A percentile compares a stretch with the other conserved stretches of the same genome.
Evolutionary conservation across 495 filamentous ascomycete genomes (phyloP).

Genomic region (Chaetomium tenue): DNA sequence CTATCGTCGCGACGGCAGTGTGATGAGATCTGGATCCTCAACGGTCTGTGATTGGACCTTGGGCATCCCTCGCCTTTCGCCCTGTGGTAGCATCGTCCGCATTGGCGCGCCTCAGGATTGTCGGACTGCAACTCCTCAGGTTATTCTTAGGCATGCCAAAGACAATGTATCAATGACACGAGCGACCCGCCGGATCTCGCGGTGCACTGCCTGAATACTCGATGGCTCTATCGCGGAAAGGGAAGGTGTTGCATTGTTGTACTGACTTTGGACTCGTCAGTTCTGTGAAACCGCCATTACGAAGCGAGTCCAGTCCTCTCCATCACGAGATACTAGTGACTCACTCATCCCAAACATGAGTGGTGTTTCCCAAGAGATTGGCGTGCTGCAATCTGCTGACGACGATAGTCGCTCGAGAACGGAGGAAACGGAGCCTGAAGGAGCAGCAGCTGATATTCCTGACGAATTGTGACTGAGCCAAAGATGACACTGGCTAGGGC

Average conservation of each 20-base stretch:
- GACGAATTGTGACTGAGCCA: no score
- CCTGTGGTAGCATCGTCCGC: neutral
- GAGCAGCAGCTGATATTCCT: no score
- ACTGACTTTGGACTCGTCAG: neutral
- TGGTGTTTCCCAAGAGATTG: conserved; percentile 2
- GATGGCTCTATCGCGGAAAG: neutral
- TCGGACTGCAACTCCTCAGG: no score
- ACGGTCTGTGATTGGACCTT: neutral
- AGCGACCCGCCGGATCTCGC: neutral
- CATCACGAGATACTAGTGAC: neutral
- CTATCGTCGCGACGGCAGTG: neutral
- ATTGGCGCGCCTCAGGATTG: neutral
- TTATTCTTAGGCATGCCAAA: neutral
- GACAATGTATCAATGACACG: neutral
- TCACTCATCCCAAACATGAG: neutral
- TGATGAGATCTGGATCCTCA: conserved; percentile 2
- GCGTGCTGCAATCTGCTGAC: neutral
- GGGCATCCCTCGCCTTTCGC: neutral
- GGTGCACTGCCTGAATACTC: conserved; percentile 1
- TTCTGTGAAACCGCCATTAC: neutral
- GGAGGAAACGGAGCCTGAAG: neutral
- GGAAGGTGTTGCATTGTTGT: conserved; percentile 1
- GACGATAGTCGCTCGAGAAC: neutral
- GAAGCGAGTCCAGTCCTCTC: neutral
- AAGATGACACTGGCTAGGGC: no score